A percentile compares a stretch with the other conserved stretches of the same genome.
Conservation (phyloP, 768 basidiomycete genomes). For the Inosperma sp. region DNA sequence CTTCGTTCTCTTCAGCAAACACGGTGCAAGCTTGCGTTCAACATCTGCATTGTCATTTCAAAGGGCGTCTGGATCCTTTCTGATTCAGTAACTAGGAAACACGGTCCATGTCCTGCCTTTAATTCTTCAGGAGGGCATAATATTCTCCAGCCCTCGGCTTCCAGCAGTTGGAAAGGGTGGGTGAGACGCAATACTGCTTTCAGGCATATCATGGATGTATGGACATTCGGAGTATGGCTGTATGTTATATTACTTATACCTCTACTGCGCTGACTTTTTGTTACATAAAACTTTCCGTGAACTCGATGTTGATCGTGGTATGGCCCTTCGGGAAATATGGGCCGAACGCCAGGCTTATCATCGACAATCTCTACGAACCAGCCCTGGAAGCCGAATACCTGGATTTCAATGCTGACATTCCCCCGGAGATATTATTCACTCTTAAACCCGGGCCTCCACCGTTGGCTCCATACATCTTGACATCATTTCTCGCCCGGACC, state of each 20-base stretch:
- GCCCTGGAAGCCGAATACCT: too few relatives aligned
- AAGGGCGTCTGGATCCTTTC: constrained; percentile 4
- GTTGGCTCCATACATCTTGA: too few relatives aligned
- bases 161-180: constrained; percentile 9
- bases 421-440: too few relatives aligned
- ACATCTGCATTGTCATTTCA: constrained; percentile 1
- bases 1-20: constrained; percentile 3
- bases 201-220: constrained; percentile 10
- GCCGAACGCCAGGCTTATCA: too few relatives aligned
- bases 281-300: too few relatives aligned
- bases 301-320: too few relatives aligned
- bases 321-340: too few relatives aligned
- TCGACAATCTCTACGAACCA: too few relatives aligned
- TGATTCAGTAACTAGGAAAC: neutral
- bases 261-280: too few relatives aligned
- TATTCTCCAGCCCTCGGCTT: constrained; percentile 9
- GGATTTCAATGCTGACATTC: too few relatives aligned
- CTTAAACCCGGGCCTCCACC: too few relatives aligned
- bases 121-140: neutral
- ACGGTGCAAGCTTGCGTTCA: neutral
- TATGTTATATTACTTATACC: neutral
- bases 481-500: too few relatives aligned
- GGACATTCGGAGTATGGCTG: constrained; percentile 5
- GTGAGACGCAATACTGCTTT: constrained; percentile 7
- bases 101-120: constrained; percentile 3